These are phyloP conservation scores for Saccharomyces hybrid DNA, from an alignment of 1,139 yeast species.

Conservation along the genomic window DNA sequence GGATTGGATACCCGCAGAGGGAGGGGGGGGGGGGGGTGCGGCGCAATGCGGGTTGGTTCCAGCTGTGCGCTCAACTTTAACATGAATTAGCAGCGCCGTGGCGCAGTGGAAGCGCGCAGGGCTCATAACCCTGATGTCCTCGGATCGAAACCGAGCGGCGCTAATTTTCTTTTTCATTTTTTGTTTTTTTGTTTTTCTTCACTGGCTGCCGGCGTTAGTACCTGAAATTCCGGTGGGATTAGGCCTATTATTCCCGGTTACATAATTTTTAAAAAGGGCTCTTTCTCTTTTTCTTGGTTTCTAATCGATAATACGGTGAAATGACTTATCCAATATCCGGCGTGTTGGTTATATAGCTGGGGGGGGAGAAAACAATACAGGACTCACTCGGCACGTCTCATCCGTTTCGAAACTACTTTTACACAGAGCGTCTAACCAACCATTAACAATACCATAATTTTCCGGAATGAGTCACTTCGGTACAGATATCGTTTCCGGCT, in stretches of 20 bases:
- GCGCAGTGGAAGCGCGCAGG: conserved; percentile 99
- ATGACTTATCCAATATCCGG: too few relatives aligned
- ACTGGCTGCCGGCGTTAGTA: neutral
- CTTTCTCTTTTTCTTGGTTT: neutral
- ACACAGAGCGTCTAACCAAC: too few relatives aligned
- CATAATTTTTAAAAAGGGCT: neutral
- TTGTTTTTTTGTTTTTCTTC: too few relatives aligned
- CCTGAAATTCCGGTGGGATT: neutral
- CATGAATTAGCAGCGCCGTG: conserved; percentile 52
- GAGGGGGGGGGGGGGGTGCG: too few relatives aligned
- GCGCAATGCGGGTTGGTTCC: too few relatives aligned
- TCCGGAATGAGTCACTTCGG: neutral
- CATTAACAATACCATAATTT: too few relatives aligned
- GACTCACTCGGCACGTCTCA: too few relatives aligned
- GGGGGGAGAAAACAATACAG: neutral
- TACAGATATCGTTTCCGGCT: neutral
- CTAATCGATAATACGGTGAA: neutral
- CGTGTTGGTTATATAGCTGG: neutral
- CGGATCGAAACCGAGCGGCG: conserved; percentile 99
- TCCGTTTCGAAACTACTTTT: too few relatives aligned
- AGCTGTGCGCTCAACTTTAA: too few relatives aligned
- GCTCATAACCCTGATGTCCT: conserved; percentile 99
- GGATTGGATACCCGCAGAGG: too few relatives aligned
- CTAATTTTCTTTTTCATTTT: conserved; percentile 36
- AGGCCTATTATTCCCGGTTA: neutral